Evolutionary conservation across 495 filamentous ascomycete genomes (phyloP), one percentile per base, ranked within the genome.

Genomic region (Podospora conica): DNA sequence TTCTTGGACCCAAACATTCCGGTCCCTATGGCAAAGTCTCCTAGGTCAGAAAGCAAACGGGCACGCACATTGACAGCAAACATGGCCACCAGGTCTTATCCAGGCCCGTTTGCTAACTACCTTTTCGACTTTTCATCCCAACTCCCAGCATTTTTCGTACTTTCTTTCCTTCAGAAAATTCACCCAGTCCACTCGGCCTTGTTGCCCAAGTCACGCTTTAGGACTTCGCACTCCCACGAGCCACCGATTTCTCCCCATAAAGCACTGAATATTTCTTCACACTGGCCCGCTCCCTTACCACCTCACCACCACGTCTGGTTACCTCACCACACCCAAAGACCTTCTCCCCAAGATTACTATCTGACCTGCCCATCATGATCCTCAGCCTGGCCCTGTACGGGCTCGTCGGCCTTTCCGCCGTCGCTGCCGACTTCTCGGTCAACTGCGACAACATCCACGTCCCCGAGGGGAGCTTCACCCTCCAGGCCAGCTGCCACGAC

Each of bases 371-470:
- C 27, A 59, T 11, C 15, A 59, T 59, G n/a, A n/a, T 22, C 27
- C 1, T n/a, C 4, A 1, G 11, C 25, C 11, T 21, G 2, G 0
- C 11, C 25, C 57, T 59, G 10, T n/a, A 2, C 57, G 8, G n/a
- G 0, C 7, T 59, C 24, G 15, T 59, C 15, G 57, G 18, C 57
- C 24, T 59, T 7, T 25, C 57, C 29, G 18, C 27, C 5, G 0
- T 33, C 12, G 27, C 57, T 1, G 12, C 20, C 20, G 24, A 56
- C 54, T 56, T 56, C 54, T 20, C 54, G 20, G 9, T 4, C 20
- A 22, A 3, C 20, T 74, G 73, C 70, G 63, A 27, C 57, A 9
- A 57, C 40, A 62, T 74, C 60, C 22, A 31, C 54, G 9, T 48
- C 21, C 28, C 71, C 3, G 22, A 3, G 20, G 53, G 58, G 25